Evolutionary conservation across 2,329 filamentous ascomycete species (phyloP), one percentile per base, ranked within the genome.

Genomic region (Erysiphe pulchra): DNA sequence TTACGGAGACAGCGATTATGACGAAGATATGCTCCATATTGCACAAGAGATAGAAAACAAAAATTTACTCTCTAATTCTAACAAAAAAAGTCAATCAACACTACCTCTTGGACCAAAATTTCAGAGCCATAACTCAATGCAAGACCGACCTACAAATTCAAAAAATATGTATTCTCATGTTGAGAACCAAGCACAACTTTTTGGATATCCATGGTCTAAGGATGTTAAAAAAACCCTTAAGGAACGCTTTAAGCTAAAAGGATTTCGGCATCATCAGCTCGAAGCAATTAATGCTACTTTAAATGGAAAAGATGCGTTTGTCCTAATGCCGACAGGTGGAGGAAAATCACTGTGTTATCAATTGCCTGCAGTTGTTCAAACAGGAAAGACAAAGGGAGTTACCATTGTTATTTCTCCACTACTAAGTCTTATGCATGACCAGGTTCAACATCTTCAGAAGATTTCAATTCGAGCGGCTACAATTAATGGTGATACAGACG

Each of bases 311-410:
- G 87, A 98, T 61, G 79, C 81, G 0, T 98, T 98, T 58, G 80
- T 98, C 14, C 67, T 98, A 36, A 98, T 98, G 90, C 90, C 92
- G 2, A 98, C 90, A 0, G 90, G 90, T 45, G 90, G 90, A 49
- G 90, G 90, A 38, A 98, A 98, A 59, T 95, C 87, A 1, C 67
- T 98, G 1, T 95, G 90, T 60, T 98, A 98, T 59, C 92, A 98
- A 59, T 65, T 98, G 12, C 92, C 90, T 13, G 83, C 90, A 2
- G 72, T 95, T 17, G 69, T 98, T 31, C 73, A 69, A 42, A 80
- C 74, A 41, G 90, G 90, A 39, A 80, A 71, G 54, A 95, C 87
- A 0, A 67, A 67, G 32, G 92, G 90, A 3, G 76, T 98, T 20
- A 95, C 87, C 0, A 70, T 98, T 46, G 90, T 98, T 2, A 75